Evolutionary conservation across 2,329 filamentous ascomycete genomes (phyloP).

Genomic region (Graphilbum sp.): DNA sequence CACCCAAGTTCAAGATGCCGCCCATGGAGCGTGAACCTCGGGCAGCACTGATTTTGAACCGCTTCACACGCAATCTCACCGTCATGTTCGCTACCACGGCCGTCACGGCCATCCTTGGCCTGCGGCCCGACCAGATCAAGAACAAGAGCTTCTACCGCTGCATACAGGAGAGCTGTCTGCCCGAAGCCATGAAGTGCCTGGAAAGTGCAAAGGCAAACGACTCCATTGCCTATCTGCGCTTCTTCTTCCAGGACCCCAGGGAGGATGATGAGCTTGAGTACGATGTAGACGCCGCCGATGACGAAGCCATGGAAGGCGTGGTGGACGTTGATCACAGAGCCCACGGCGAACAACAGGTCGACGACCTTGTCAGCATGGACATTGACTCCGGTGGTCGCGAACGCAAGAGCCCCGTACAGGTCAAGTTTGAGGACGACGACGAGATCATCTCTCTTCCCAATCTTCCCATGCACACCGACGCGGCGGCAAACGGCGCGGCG

Average conservation of each 20-base stretch:
- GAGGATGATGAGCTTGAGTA: slow-evolving; percentile 32
- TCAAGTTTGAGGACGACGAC: slow-evolving; percentile 9
- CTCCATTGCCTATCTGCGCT: slow-evolving; percentile 77
- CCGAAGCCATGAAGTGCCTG: slow-evolving; percentile 60
- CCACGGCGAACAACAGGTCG: no score
- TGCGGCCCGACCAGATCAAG: slow-evolving; percentile 50
- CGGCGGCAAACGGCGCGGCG: background rate
- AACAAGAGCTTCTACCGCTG: slow-evolving; percentile 78
- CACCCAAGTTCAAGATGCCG: slow-evolving; percentile 57
- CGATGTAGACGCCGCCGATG: slow-evolving; percentile 21
- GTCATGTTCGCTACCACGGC: slow-evolving; percentile 79
- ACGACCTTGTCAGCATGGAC: no score
- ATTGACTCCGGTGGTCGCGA: background rate
- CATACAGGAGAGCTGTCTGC: slow-evolving; percentile 61
- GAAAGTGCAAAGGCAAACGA: slow-evolving; percentile 82
- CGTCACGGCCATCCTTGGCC: slow-evolving; percentile 57
- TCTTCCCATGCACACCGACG: background rate
- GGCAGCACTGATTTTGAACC: slow-evolving; percentile 70
- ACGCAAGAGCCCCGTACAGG: background rate
- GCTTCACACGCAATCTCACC: slow-evolving; percentile 66
- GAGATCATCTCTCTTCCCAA: background rate
- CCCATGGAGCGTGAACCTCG: slow-evolving; percentile 58
- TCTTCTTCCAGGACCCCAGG: slow-evolving; percentile 65
- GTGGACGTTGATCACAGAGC: no score
- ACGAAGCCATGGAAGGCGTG: slow-evolving; percentile 18